Conservation (phyloP, 805 yeast species). For the Scheffersomyces amazonensis region DNA sequence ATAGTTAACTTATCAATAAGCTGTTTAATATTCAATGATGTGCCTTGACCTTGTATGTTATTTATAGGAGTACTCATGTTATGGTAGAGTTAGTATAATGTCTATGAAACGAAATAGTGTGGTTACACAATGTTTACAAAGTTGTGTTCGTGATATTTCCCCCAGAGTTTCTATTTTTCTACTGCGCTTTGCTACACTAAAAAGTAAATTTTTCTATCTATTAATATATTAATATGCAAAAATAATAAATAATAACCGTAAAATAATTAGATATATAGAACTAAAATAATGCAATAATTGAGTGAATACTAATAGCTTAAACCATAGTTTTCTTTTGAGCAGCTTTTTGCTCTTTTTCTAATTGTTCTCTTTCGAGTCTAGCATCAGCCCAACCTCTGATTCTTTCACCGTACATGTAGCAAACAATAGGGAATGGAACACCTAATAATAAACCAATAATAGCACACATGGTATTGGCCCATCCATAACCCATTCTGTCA, state of each 20-base stretch:
- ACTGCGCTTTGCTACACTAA: too few relatives aligned
- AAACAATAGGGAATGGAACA: conserved; percentile 35
- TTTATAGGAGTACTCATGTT: too few relatives aligned
- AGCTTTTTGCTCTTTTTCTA: conserved; percentile 17
- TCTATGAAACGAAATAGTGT: too few relatives aligned
- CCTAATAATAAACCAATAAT: conserved; percentile 31
- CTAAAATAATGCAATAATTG: not conserved
- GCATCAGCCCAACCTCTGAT: conserved; percentile 32
- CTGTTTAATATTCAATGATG: too few relatives aligned
- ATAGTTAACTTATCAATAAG: not conserved
- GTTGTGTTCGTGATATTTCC: too few relatives aligned
- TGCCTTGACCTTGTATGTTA: too few relatives aligned
- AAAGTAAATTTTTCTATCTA: too few relatives aligned
- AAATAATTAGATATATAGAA: not conserved
- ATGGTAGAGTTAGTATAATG: not conserved
- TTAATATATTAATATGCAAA: not conserved
- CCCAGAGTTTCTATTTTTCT: too few relatives aligned
- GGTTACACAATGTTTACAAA: too few relatives aligned
- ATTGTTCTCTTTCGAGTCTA: conserved; percentile 21
- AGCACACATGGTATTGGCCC: conserved; percentile 41
- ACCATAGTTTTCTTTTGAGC: conserved; percentile 7
- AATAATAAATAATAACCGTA: not conserved
- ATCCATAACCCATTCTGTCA: conserved; percentile 30
- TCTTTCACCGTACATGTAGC: conserved; percentile 33
- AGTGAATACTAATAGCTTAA: not conserved